Evolutionary conservation across 208 protist species (phyloP).

Genomic region (Leishmania turanica): DNA sequence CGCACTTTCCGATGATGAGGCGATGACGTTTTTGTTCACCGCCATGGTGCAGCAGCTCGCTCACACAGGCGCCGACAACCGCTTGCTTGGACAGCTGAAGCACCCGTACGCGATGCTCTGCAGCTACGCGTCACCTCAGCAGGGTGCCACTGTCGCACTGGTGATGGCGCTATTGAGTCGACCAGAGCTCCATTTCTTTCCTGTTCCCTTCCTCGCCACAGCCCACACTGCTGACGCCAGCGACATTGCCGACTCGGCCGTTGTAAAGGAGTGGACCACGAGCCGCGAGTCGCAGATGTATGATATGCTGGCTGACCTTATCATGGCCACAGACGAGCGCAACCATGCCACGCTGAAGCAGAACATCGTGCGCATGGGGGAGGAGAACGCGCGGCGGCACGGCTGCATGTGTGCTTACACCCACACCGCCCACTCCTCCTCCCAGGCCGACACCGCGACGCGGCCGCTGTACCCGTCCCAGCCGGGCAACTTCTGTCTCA

Average conservation of each 20-base stretch:
- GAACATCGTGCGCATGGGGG: conserved; percentile 28
- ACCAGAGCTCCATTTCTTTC: conserved; percentile 59
- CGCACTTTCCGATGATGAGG: conserved; percentile 49
- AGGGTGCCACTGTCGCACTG: conserved; percentile 50
- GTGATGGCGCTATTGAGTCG: conserved; percentile 51
- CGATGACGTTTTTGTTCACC: conserved; percentile 62
- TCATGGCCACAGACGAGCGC: conserved; percentile 68
- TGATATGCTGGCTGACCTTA: conserved; percentile 57
- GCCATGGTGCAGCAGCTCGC: conserved; percentile 55
- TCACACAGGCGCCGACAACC: conserved; percentile 73
- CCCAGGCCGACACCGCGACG: not conserved
- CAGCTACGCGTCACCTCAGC: conserved; percentile 60
- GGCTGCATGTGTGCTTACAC: conserved; percentile 38
- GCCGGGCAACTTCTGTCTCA: conserved; percentile 24
- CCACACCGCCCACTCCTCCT: not conserved
- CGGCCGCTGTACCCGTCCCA: conserved; percentile 5
- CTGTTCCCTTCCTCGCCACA: conserved; percentile 7
- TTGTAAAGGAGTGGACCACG: conserved; percentile 45
- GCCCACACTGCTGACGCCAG: not conserved
- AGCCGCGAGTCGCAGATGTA: conserved; percentile 39
- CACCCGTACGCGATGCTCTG: conserved; percentile 59
- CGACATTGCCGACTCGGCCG: not conserved
- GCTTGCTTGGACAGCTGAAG: conserved; percentile 63
- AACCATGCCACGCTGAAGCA: conserved; percentile 38
- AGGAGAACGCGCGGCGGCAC: conserved; percentile 44